Evolutionary conservation across 2,329 filamentous ascomycete species (phyloP).

Genomic region (Camillea tinctor): DNA sequence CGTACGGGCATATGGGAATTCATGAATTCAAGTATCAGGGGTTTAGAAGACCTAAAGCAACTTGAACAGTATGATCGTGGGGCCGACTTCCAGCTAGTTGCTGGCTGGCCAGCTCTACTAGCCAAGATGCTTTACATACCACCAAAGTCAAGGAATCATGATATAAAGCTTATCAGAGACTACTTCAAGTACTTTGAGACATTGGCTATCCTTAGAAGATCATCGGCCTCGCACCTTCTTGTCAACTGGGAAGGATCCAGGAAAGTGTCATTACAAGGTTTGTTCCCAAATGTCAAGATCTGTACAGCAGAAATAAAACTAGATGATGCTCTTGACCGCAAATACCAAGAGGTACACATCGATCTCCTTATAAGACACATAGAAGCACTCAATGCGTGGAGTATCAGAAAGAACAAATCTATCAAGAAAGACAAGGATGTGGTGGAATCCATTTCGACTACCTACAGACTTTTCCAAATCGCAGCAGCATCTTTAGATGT

Average conservation of each 20-base stretch:
- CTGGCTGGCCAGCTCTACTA: conserved; percentile 22
- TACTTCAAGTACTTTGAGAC: conserved; percentile 27
- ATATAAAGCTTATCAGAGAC: conserved; percentile 20
- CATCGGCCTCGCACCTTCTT: conserved; percentile 24
- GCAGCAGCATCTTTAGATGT: conserved; percentile 29
- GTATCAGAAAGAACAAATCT: background rate
- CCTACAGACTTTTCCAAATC: conserved; percentile 20
- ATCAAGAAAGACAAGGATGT: conserved; percentile 1
- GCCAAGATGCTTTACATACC: conserved; percentile 16
- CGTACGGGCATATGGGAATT: background rate
- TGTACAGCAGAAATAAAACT: conserved; percentile 25
- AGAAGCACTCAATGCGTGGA: conserved; percentile 15
- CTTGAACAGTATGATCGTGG: conserved; percentile 10
- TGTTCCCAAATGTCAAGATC: conserved; percentile 25
- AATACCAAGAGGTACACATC: conserved; percentile 24
- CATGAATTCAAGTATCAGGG: conserved; percentile 2
- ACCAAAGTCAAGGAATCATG: background rate
- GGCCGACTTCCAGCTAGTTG: conserved; percentile 20
- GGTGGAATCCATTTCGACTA: background rate
- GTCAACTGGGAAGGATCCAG: conserved; percentile 17
- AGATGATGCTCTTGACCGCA: conserved; percentile 10
- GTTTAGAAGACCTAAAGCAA: conserved; percentile 1
- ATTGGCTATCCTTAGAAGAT: conserved; percentile 28
- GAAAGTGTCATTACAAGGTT: conserved; percentile 22
- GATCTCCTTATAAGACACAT: conserved; percentile 23